Conservation (phyloP, 192 early-diverging fungal genomes). For the Coemansia sp. region DNA sequence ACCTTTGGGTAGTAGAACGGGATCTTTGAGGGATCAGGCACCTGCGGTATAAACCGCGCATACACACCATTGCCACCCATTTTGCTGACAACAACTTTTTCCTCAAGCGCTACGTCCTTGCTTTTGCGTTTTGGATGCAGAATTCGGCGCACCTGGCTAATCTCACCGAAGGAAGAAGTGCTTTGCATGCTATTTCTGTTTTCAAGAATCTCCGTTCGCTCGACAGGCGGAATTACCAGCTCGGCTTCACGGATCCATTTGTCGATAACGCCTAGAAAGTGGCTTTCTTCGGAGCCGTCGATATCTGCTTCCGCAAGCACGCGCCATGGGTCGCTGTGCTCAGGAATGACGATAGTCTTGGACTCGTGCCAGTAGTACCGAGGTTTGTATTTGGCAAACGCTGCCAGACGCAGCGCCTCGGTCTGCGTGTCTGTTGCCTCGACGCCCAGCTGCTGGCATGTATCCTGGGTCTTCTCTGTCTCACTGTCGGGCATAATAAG, state of each 20-base stretch:
- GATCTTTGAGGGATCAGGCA: conserved; percentile 14
- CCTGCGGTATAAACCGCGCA: conserved; percentile 33
- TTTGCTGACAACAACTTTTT: conserved; percentile 32
- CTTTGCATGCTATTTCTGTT: too few relatives aligned
- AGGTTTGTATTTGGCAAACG: conserved; percentile 47
- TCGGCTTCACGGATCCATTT: conserved; percentile 64
- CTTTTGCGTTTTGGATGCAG: conserved; percentile 49
- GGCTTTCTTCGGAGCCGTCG: conserved; percentile 26
- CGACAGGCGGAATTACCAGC: conserved; percentile 62
- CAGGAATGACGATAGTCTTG: background rate
- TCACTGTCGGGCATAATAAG: too few relatives aligned
- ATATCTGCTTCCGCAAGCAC: conserved; percentile 31
- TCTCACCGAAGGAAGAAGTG: background rate
- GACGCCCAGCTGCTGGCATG: conserved; percentile 16
- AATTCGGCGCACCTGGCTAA: conserved; percentile 23
- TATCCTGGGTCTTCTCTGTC: background rate
- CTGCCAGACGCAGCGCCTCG: conserved; percentile 39
- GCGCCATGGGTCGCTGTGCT: conserved; percentile 23
- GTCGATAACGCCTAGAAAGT: conserved; percentile 49
- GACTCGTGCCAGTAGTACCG: conserved; percentile 23
- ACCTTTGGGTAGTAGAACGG: conserved; percentile 56
- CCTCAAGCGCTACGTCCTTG: conserved; percentile 36
- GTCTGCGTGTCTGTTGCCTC: conserved; percentile 30
- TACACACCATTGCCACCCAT: conserved; percentile 9
- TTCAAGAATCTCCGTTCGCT: conserved; percentile 47